Evolutionary conservation across 1,284 basidiomycete genomes (phyloP), one percentile per base, ranked within the genome.

Genomic region (Vanrija sp.): DNA sequence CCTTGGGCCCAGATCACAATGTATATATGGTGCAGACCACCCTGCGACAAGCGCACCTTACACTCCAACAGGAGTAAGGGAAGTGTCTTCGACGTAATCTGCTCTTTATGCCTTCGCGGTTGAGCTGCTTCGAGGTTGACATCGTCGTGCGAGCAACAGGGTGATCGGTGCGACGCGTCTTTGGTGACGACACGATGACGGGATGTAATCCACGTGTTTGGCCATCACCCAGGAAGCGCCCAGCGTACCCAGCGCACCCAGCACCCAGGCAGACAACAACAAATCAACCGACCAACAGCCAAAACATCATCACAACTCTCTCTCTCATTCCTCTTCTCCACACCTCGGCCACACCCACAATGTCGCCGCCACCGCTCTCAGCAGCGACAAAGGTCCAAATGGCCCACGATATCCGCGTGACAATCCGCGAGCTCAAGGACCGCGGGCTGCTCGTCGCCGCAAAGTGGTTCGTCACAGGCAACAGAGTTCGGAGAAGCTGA

Each of bases 401-500:
- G 51, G 75, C 74, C 0, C 64, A 73, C 39, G 74, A 78, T 15
- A 60, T 78, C 6, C 59, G 77, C 14, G 52, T 55, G 15, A 65
- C 75, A 1, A 62, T 73, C 7, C 58, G 65, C 23, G 75, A 78
- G 56, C 68, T 76, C 29, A 62, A 65, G 51, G 75, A 77, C 50
- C 57, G 77, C 38, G 77, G 77, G 0, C 59, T 78, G 26, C 56
- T 75, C 39, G 69, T 75, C 3, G 67, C 72, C 5, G 66, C 75
- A 2, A 77, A 77, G 56, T 78, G 77, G 77, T 75, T 23, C 53
- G 68, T 54, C 38, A 12, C 6, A 4, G 29, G 21, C 21, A 23
- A 23, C 21, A 23, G 21, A 23, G 21, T 23, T 23, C 21, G 2
- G 3, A 23, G 21, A 23, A 23, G 18, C 50, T 60, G 46, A 54